Evolutionary conservation across 768 basidiomycete species (phyloP).

Genomic region (Leccinum broughii): DNA sequence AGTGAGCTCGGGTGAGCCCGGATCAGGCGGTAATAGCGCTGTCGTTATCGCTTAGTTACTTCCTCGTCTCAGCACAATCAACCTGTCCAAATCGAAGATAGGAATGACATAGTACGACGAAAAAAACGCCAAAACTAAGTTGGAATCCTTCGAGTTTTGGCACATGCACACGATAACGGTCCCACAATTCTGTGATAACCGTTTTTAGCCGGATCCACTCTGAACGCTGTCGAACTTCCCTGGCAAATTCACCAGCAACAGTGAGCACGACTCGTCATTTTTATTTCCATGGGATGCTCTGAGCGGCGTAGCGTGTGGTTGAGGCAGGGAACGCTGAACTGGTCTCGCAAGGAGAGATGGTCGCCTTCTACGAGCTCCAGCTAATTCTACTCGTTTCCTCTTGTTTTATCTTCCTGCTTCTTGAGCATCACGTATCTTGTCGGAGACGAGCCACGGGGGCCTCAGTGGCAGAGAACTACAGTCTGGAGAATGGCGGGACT

Average conservation of each 20-base stretch:
- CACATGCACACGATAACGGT: background rate
- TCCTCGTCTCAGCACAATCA: no score
- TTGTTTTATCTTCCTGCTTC: constrained; percentile 36
- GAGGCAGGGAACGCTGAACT: background rate
- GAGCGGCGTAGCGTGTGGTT: background rate
- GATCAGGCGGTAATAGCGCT: no score
- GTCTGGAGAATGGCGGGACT: constrained; percentile 34
- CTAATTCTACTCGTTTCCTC: constrained; percentile 36
- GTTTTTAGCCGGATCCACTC: background rate
- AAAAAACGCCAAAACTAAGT: background rate
- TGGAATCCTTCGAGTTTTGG: background rate
- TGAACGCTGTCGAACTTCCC: background rate
- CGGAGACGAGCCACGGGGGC: constrained; percentile 20
- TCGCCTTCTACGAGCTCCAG: constrained; percentile 44
- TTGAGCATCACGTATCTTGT: constrained; percentile 35
- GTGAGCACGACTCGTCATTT: constrained; percentile 7
- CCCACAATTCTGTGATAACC: background rate
- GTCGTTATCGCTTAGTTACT: no score
- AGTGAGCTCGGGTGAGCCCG: no score
- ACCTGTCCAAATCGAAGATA: no score
- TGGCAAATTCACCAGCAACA: constrained; percentile 6
- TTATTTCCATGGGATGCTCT: background rate
- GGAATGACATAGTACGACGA: no score
- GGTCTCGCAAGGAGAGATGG: constrained; percentile 19
- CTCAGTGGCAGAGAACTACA: constrained; percentile 24